These are phyloP conservation scores for Vachellia pachyceras DNA, from an alignment of 306 rosid species.

Conservation along the genomic window DNA sequence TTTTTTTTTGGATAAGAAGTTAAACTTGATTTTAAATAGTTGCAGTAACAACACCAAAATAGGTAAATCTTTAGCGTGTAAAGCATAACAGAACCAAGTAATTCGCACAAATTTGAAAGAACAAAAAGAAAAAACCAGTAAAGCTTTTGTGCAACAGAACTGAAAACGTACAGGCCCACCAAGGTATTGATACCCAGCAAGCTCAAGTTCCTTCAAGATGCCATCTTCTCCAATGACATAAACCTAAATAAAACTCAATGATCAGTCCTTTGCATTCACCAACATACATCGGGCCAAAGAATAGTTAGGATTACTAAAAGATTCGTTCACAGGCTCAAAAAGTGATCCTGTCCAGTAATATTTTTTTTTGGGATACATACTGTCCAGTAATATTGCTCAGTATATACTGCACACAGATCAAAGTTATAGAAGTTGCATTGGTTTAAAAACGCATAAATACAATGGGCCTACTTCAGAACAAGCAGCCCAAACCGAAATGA, in stretches of 20 bases:
- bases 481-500: not conserved
- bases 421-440: constrained; percentile 9
- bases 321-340: not conserved
- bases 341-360: not conserved
- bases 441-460: too few relatives aligned
- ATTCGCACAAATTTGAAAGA: constrained; percentile 26
- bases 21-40: constrained; percentile 12
- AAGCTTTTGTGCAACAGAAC: constrained; percentile 15
- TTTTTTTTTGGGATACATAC: too few relatives aligned
- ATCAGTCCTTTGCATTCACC: constrained; percentile 43
- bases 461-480: too few relatives aligned
- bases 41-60: not conserved
- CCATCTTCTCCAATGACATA: constrained; percentile 99
- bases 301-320: not conserved
- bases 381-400: not conserved
- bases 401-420: not conserved
- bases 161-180: constrained; percentile 87
- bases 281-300: constrained; percentile 12
- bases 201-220: constrained; percentile 97
- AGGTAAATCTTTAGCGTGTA: not conserved
- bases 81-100: constrained; percentile 21
- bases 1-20: too few relatives aligned
- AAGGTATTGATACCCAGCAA: constrained; percentile 91
- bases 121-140: constrained; percentile 11
- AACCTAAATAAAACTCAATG: constrained; percentile 58